Base-by-base conservation (phyloP, 495 filamentous ascomycete genomes). In the Mycothermus thermophilus region DNA sequence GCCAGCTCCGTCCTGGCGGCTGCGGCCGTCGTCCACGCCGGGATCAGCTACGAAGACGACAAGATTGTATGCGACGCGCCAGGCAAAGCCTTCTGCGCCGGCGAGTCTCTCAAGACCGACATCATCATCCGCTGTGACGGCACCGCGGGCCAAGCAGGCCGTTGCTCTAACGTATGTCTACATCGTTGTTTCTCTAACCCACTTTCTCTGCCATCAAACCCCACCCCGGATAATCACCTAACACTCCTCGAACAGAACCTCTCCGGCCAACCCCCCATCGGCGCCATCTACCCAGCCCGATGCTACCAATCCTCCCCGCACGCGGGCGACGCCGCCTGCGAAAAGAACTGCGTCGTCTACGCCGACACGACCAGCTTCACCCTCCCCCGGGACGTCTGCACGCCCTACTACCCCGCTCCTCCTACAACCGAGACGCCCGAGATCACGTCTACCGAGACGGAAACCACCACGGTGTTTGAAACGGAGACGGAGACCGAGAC, bases 281-380 rank as follows among this genome's bases (percentile, higher is more conserved):
- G 51, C 32, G 28, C n/a, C n/a, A n/a, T 16, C 29, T 5, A 26
- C 28, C 23, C 34, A 5, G 45, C 48, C 20, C 42, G 32, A 17
- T 58, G 55, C 51, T 52, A 27, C 23, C 47, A 57, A 37, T 27
- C 32, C 26, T 35, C 37, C 16, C n/a, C 24, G 14, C 26, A 11
- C 5, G 32, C 27, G 27, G 55, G 55, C 30, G 42, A 54, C 22
- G 55, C 52, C 25, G 50, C 50, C 22, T 58, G 55, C 36, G 48
- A 52, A 41, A 58, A 55, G 48, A 57, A 58, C 48, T 58, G 55
- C 39, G 42, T 56, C 15, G 55, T 57, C 38, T 58, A 58, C 23
- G 51, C 31, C 34, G 17, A 6, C 29, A 27, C 14, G 13, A 29
- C 19, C 22, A 30, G 30, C 25, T 56, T 48, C 35, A 52, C 50